A percentile compares a stretch with the other conserved stretches of the same genome.
Conservation (phyloP, 2,329 filamentous ascomycete genomes). For the Claviceps sorghi region DNA sequence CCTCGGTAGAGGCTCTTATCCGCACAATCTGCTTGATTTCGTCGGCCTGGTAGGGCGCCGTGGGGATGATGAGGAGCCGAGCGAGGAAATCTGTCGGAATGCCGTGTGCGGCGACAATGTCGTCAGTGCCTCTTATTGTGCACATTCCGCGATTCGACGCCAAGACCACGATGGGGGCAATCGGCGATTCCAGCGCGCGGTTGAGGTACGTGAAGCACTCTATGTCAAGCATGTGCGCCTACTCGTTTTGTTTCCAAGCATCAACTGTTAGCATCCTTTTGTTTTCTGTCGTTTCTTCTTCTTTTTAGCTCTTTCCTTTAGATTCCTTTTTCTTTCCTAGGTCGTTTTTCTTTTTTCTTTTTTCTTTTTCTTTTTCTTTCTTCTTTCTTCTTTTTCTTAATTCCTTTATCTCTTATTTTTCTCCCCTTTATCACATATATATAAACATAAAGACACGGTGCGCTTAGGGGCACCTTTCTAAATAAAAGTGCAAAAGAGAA, state of each 20-base stretch:
- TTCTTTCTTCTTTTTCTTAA: not conserved
- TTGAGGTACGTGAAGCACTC: constrained; percentile 99
- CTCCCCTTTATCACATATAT: too few species aligned
- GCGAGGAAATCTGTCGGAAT: constrained; percentile 87
- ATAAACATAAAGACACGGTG: too few species aligned
- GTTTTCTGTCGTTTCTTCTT: too few species aligned
- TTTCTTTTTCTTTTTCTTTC: not conserved
- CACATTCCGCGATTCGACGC: constrained; percentile 94
- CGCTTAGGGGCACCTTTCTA: too few species aligned
- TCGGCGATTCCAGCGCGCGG: constrained; percentile 85
- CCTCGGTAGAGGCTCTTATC: constrained; percentile 70
- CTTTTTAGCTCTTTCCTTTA: not conserved
- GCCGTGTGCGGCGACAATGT: constrained; percentile 77
- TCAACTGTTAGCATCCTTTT: constrained; percentile 1
- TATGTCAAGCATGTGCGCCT: constrained; percentile 99
- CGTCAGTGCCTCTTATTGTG: constrained; percentile 74
- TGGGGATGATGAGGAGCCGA: constrained; percentile 90
- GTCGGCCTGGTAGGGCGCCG: constrained; percentile 69
- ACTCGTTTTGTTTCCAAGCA: constrained; percentile 7
- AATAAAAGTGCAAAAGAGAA: too few species aligned
- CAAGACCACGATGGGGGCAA: constrained; percentile 93
- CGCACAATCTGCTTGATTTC: constrained; percentile 90
- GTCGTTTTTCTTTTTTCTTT: not conserved
- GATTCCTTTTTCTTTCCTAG: not conserved
- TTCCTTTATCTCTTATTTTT: too few species aligned